Evolutionary conservation across 202 grass and related monocot species (phyloP), one percentile per base, ranked within the genome.

Genomic region (Carex arenaria): DNA sequence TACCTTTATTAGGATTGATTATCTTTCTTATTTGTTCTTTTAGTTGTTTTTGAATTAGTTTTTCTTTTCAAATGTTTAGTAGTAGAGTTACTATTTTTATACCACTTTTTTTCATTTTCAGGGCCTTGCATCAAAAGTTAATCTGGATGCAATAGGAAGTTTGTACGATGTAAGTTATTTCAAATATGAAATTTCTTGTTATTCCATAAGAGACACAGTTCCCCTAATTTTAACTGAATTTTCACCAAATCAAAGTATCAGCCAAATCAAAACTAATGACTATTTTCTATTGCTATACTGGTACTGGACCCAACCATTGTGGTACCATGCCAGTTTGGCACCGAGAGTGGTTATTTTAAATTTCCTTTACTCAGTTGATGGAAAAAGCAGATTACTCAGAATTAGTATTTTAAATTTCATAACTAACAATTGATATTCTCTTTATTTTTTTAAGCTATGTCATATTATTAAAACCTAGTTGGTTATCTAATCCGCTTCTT

Each of bases 121-220:
- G 95, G 78, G 89, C 71, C 87, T 95, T 86, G 87, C 86, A 38
- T 92, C 91, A 73, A 98, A 89, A 82, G 82, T 98, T 80, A 98
- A 92, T 55, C 85, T 86, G 0, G 91, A 88, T 71, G 92, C 91
- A 64, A 83, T 95, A 45, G 93, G 82, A 55, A 80, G 67, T 79
- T 56, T 98, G 56, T 98, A 93, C 63, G 75, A 86, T 82, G 95
- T 98, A 93, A 79, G 83, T 68, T 19, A 82, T 12, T 51, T 13
- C 47, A 51, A 51, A 51, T 51, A 13, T 51, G 47, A 51, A 51
- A 51, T 51, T 11, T 51, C 47, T 51, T 0, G 47, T 12, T 0
- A 51, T 51, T 51, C 3, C 47, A 51, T 51, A 51, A 13, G 47
- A 51, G 47, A 51, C 11, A 51, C 45, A 11, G 47, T 51, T 51